Evolutionary conservation across 352 stramenopile genomes (phyloP), one percentile per base, ranked within the genome.

Genomic region (Pythium scleroteichum): DNA sequence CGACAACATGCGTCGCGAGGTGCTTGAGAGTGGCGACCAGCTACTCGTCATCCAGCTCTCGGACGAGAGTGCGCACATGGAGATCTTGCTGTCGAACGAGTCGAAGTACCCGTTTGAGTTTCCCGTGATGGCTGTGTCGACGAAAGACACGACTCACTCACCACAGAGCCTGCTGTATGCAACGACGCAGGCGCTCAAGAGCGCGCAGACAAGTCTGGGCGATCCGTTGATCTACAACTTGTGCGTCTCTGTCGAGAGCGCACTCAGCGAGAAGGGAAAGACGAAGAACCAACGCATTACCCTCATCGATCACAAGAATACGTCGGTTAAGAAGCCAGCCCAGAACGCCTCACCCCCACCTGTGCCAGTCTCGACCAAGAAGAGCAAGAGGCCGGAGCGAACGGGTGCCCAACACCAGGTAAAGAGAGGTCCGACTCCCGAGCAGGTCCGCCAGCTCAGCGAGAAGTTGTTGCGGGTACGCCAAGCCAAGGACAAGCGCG

Each of bases 161-260:
- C 70, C 67, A 2, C 73, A 86, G 58, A 63, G 83, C 3, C 42
- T 91, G n/a, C 67, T 75, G 7, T 79, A 69, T 48, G 82, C 75
- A 3, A 68, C 73, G 20, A 76, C 72, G 6, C 68, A 88, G 12
- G 74, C 85, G 46, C 77, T 74, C n/a, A 83, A 73, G 27, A 59
- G 70, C 9, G 72, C 71, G 13, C 71, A 69, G 10, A 20, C 40
- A 22, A 53, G 29, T 1, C 68, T 92, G 7, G 86, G 86, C 6
- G 86, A 92, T 16, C 86, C 86, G 2, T 85, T 92, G 72, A 71
- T 95, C 16, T 95, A 93, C 62, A 82, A 93, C 42, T 73, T 95
- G 19, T 88, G 76, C 49, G 82, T 88, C 42, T 73, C 80, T 1
- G 69, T 92, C 12, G 82, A 93, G 48, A 75, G 69, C 2, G 71